phyloP scores from a whole-genome alignment of 1,284 basidiomycete species.

The Boletus smithii region DNA sequence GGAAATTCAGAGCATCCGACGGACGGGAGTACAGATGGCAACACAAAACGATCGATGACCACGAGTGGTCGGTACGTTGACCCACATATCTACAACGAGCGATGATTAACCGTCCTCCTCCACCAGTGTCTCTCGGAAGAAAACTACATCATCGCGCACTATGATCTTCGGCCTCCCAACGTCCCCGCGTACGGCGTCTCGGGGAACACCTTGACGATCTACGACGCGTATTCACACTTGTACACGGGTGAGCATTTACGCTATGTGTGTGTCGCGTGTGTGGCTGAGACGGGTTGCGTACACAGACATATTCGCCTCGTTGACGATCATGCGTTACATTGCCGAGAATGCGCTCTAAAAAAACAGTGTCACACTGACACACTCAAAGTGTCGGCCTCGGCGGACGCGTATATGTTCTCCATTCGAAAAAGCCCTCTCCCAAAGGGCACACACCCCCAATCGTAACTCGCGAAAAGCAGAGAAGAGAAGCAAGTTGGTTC shows the following conservation, averaged over 20 bases:
- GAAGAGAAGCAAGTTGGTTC: no score
- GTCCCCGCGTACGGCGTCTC: conserved; percentile 57
- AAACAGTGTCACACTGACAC: not conserved
- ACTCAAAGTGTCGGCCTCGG: not conserved
- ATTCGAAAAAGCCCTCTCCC: not conserved
- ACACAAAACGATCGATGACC: conserved; percentile 46
- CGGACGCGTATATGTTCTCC: not conserved
- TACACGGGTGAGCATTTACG: conserved; percentile 47
- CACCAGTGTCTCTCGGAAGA: conserved; percentile 55
- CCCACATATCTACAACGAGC: not conserved
- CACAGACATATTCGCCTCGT: conserved; percentile 56
- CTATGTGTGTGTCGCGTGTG: not conserved
- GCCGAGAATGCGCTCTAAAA: conserved; percentile 42
- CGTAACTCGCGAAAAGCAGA: no score
- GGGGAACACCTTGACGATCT: conserved; percentile 61
- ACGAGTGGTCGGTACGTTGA: conserved; percentile 63
- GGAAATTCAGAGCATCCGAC: conserved; percentile 64
- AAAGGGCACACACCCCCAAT: no score
- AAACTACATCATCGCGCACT: conserved; percentile 56
- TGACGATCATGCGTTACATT: conserved; percentile 66
- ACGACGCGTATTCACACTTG: conserved; percentile 53
- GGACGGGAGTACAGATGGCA: conserved; percentile 67
- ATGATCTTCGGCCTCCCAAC: conserved; percentile 51
- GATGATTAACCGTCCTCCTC: not conserved
- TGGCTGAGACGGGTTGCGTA: conserved; percentile 11